Evolutionary conservation across 2,329 filamentous ascomycete species (phyloP), one percentile per base, ranked within the genome.

Genomic region (Calonectria hongkongensis): DNA sequence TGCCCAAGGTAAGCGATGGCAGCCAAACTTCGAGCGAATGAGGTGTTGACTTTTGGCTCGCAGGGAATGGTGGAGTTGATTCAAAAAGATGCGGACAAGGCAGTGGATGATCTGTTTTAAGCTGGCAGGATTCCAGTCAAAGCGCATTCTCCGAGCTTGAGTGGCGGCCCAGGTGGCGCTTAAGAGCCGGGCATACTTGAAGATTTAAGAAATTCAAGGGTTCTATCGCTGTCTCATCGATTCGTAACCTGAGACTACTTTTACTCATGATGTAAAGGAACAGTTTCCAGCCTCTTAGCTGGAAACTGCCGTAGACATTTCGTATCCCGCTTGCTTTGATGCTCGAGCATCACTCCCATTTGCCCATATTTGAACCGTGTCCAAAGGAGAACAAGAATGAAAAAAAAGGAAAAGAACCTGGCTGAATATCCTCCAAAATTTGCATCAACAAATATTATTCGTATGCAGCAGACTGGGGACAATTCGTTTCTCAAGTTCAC

Each of bases 11-110:
- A 85, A 86, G 89, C 2, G n/a, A 25, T 25, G 8, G 16, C 7
- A 27, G 8, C 36, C 6, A 6, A 27, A n/a, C n/a, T 18, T 16
- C 48, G n/a, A 39, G 10, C 13, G 13, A 30, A 25, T n/a, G 47
- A 72, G 16, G 47, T 41, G 39, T 79, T 85, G 58, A 85, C 77
- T 41, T 13, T 13, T 41, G 39, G 30, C 2, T 47, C 28, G 60
- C 73, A 97, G 95, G 97, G 96, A 33, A 99, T 99, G 97, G 85
- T 97, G 68, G 95, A 98, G 39, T 86, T 99, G 80, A 98, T 99
- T 81, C 94, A 94, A 81, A 94, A 95, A 79, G 97, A 99, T 82
- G 94, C 96, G 10, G 96, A 98, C 83, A 98, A 98, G 86, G 92
- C 93, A 18, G 94, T 99, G 75, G 91, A 95, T 76, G 96, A 98